phyloP scores from a whole-genome alignment of 768 basidiomycete species.

The Lactarius deliciosus region DNA sequence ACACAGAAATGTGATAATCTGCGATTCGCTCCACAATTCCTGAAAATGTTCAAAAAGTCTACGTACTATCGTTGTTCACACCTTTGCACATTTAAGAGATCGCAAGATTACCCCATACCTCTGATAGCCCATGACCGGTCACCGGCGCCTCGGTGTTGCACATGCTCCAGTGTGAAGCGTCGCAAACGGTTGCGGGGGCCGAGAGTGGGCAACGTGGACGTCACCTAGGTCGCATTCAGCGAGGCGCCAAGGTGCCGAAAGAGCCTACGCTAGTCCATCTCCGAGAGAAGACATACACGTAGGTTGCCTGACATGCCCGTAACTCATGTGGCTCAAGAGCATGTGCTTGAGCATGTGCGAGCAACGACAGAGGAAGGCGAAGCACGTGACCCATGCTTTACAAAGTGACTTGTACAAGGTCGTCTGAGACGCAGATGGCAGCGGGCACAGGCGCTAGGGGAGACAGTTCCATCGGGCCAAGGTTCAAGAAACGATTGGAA shows the following conservation, averaged over 20 bases:
- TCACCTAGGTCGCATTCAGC: background rate
- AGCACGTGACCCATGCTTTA: conserved; percentile 13
- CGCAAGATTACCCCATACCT: too few relatives aligned
- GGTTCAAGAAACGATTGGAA: background rate
- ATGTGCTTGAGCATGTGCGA: conserved; percentile 22
- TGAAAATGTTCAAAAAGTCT: too few relatives aligned
- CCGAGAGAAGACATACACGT: background rate
- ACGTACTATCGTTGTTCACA: too few relatives aligned
- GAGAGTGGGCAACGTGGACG: background rate
- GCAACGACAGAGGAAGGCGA: background rate
- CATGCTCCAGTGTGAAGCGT: too few relatives aligned
- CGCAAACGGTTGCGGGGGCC: background rate
- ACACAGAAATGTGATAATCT: too few relatives aligned
- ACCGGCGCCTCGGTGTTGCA: too few relatives aligned
- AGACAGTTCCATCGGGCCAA: conserved; percentile 1
- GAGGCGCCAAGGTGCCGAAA: background rate
- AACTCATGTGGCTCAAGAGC: conserved; percentile 20
- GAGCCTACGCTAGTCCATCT: background rate
- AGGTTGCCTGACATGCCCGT: conserved; percentile 6
- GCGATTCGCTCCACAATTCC: too few relatives aligned
- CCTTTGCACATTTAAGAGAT: too few relatives aligned
- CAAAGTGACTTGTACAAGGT: background rate
- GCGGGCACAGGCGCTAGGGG: conserved; percentile 22
- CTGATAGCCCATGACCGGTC: too few relatives aligned
- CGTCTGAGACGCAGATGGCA: background rate